These are phyloP conservation scores for Neurospora sp. DNA, from an alignment of 495 filamentous ascomycete species.

Conservation along the genomic window DNA sequence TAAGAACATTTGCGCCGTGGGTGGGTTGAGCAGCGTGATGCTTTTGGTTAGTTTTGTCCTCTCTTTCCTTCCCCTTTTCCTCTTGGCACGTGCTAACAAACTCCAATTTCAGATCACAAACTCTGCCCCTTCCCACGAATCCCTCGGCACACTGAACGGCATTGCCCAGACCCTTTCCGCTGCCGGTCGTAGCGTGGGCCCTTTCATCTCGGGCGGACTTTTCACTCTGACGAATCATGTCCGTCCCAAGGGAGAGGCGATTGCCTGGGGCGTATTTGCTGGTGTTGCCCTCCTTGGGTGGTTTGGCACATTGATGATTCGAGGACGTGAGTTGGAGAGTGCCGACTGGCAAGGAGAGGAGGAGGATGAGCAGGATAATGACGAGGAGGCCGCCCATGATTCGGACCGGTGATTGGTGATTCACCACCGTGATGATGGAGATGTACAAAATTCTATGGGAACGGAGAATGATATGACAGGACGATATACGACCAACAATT, in stretches of 20 bases:
- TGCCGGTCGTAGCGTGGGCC: conserved; percentile 78
- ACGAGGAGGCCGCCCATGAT: conserved; percentile 4
- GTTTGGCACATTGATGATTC: conserved; percentile 62
- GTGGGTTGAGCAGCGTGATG: conserved; percentile 80
- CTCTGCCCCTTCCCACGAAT: conserved; percentile 73
- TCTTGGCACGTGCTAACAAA: background rate
- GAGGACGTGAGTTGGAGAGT: conserved; percentile 48
- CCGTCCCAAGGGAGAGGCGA: conserved; percentile 67
- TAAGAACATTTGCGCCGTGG: conserved; percentile 82
- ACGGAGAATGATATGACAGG: background rate
- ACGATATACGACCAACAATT: background rate
- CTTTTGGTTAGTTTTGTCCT: conserved; percentile 52
- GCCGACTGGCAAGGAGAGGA: conserved; percentile 31
- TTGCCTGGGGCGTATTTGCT: conserved; percentile 77
- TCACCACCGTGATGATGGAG: background rate
- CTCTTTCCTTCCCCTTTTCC: background rate
- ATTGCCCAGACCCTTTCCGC: conserved; percentile 91
- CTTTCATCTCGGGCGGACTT: conserved; percentile 75
- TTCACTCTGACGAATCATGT: conserved; percentile 65
- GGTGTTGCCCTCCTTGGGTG: conserved; percentile 69
- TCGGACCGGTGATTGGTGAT: background rate
- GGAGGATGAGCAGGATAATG: conserved; percentile 7
- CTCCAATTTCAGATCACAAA: conserved; percentile 65
- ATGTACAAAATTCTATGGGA: background rate
- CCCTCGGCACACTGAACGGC: conserved; percentile 83